Conservation (phyloP, 2,329 filamentous ascomycete genomes). For the Volutella citrinella region DNA sequence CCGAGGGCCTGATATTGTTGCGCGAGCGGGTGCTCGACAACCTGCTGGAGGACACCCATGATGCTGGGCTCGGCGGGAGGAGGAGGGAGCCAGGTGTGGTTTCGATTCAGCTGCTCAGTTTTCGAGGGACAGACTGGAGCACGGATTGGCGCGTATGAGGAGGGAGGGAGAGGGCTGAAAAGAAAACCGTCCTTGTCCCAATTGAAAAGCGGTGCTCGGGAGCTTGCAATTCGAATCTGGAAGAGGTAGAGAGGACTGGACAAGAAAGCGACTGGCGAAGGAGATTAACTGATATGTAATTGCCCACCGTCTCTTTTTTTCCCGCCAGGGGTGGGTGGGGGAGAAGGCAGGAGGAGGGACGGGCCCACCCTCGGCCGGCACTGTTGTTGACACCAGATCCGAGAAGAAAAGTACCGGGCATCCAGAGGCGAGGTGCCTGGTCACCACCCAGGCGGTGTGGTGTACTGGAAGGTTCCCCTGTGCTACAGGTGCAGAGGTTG, state of each 20-base stretch:
- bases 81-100: constrained; percentile 1
- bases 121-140: not conserved
- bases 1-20: constrained; percentile 49
- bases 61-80: constrained; percentile 8
- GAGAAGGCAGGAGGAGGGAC: constrained; percentile 1
- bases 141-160: not conserved
- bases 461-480: too few relatives aligned
- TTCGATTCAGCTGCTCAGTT: not conserved
- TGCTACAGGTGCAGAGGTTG: too few relatives aligned
- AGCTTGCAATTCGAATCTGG: constrained; percentile 12
- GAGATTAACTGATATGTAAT: constrained; percentile 32
- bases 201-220: constrained; percentile 12
- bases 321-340: constrained; percentile 18
- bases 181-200: constrained; percentile 8
- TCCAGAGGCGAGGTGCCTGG: too few relatives aligned
- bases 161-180: constrained; percentile 1
- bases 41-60: constrained; percentile 57
- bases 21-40: constrained; percentile 46
- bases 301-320: constrained; percentile 26
- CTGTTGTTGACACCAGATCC: too few relatives aligned
- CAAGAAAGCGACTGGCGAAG: constrained; percentile 22
- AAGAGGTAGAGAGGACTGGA: too few relatives aligned
- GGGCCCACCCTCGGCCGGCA: constrained; percentile 1
- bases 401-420: not conserved
- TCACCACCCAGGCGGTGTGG: too few relatives aligned